Conservation (phyloP, 805 yeast genomes). For the Spathaspora passalidarum region DNA sequence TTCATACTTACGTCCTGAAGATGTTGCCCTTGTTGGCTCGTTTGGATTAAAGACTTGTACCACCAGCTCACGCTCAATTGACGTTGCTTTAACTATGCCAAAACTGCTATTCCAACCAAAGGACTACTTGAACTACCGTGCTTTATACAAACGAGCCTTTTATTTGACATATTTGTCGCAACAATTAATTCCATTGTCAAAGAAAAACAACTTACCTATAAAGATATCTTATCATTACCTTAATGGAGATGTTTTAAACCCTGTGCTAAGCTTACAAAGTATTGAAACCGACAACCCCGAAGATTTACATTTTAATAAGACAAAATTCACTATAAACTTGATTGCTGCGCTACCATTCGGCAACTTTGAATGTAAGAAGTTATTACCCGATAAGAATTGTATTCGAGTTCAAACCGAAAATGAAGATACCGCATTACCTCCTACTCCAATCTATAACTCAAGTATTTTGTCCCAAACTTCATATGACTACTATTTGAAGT, state of each 20-base stretch:
- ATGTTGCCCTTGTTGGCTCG: constrained; percentile 80
- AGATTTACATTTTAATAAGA: constrained; percentile 57
- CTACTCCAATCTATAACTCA: constrained; percentile 87
- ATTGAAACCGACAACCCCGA: constrained; percentile 44
- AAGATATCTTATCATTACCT: constrained; percentile 61
- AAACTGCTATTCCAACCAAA: constrained; percentile 69
- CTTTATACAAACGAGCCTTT: constrained; percentile 84
- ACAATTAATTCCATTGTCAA: constrained; percentile 51
- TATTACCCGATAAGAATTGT: constrained; percentile 78
- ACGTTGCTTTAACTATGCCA: constrained; percentile 84
- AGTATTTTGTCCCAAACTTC: constrained; percentile 69
- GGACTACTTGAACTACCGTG: constrained; percentile 87
- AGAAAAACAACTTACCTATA: constrained; percentile 57
- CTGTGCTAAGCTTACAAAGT: constrained; percentile 65
- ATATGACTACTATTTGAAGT: constrained; percentile 68
- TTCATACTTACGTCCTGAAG: constrained; percentile 65
- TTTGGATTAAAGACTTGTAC: constrained; percentile 85
- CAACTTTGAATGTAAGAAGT: constrained; percentile 69
- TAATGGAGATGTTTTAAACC: constrained; percentile 75
- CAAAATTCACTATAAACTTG: constrained; percentile 69
- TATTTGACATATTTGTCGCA: constrained; percentile 79
- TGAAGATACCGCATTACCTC: constrained; percentile 41
- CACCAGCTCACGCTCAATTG: constrained; percentile 61
- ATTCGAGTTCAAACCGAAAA: constrained; percentile 59
- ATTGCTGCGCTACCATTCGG: constrained; percentile 72